phyloP scores from a whole-genome alignment of 2,329 filamentous ascomycete genomes.

The Venturia pyrina region DNA sequence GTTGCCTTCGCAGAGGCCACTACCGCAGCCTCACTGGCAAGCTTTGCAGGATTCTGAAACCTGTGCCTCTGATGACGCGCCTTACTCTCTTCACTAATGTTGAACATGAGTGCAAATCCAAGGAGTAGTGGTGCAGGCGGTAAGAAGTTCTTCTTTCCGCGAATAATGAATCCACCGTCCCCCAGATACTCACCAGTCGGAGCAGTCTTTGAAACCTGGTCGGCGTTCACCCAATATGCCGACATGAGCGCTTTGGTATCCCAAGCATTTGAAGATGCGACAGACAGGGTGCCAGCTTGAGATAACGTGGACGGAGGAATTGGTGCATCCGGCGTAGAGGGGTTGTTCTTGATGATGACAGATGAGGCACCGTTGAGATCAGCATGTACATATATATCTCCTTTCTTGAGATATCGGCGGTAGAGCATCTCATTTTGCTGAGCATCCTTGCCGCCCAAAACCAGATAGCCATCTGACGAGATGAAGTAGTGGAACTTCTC shows the following conservation, averaged over 20 bases:
- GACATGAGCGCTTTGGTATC: conserved; percentile 93
- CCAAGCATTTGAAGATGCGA: conserved; percentile 85
- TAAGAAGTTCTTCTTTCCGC: conserved; percentile 82
- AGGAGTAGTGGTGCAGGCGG: conserved; percentile 80
- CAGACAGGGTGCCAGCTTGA: conserved; percentile 76
- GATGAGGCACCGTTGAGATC: conserved; percentile 75
- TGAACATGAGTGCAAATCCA: conserved; percentile 80
- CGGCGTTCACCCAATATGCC: conserved; percentile 87
- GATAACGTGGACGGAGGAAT: conserved; percentile 86
- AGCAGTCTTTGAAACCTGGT: conserved; percentile 82
- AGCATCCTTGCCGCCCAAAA: conserved; percentile 78
- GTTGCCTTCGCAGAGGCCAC: conserved; percentile 17
- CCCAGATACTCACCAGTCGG: conserved; percentile 70
- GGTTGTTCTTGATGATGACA: conserved; percentile 86
- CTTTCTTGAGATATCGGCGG: conserved; percentile 71
- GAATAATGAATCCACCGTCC: conserved; percentile 67
- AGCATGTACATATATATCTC: conserved; percentile 85
- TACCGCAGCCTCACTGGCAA: conserved; percentile 9
- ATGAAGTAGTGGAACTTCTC: conserved; percentile 96
- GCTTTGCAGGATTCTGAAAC: conserved; percentile 32
- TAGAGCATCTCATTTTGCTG: conserved; percentile 93
- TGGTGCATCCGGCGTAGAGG: conserved; percentile 65
- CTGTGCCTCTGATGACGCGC: conserved; percentile 69
- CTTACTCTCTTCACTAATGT: conserved; percentile 80
- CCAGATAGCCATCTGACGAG: conserved; percentile 88